These are phyloP conservation scores for Penicillium salamii DNA, from an alignment of 495 filamentous ascomycete genomes.

Conservation along the genomic window DNA sequence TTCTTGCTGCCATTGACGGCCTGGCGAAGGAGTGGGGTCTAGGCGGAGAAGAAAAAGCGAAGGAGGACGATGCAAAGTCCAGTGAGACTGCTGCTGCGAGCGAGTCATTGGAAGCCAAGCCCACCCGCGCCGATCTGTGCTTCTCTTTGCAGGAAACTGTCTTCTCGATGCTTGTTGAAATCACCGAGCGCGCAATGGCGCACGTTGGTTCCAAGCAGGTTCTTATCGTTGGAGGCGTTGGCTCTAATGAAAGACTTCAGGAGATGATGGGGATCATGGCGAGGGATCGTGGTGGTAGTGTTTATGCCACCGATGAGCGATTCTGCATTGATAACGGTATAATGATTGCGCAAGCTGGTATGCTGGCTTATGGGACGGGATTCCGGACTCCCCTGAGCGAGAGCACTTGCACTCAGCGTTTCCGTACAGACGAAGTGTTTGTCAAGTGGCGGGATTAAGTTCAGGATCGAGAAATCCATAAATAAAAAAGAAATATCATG, in stretches of 20 bases:
- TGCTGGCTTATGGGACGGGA: conserved; percentile 78
- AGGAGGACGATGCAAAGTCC: conserved; percentile 27
- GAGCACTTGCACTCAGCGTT: conserved; percentile 88
- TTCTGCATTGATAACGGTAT: conserved; percentile 99
- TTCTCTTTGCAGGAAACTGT: conserved; percentile 95
- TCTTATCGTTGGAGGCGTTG: conserved; percentile 94
- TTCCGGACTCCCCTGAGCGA: conserved; percentile 74
- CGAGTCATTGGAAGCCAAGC: conserved; percentile 19
- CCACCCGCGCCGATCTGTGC: conserved; percentile 86
- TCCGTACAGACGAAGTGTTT: conserved; percentile 90
- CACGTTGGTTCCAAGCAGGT: conserved; percentile 91
- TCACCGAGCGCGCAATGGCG: conserved; percentile 97
- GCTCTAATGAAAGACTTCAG: conserved; percentile 93
- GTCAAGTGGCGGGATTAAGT: conserved; percentile 78
- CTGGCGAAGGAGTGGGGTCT: conserved; percentile 64
- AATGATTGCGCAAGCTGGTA: conserved; percentile 97
- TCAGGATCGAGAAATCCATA: background rate
- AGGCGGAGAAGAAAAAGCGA: conserved; percentile 34
- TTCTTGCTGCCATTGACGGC: conserved; percentile 76
- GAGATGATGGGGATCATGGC: conserved; percentile 99
- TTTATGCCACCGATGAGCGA: conserved; percentile 93
- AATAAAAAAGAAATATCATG: conserved; percentile 15
- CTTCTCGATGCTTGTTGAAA: conserved; percentile 96
- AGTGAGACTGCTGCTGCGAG: conserved; percentile 21
- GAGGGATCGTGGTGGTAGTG: conserved; percentile 79